Conservation (phyloP, 1,284 basidiomycete genomes). For the Phlebopus sp. region DNA sequence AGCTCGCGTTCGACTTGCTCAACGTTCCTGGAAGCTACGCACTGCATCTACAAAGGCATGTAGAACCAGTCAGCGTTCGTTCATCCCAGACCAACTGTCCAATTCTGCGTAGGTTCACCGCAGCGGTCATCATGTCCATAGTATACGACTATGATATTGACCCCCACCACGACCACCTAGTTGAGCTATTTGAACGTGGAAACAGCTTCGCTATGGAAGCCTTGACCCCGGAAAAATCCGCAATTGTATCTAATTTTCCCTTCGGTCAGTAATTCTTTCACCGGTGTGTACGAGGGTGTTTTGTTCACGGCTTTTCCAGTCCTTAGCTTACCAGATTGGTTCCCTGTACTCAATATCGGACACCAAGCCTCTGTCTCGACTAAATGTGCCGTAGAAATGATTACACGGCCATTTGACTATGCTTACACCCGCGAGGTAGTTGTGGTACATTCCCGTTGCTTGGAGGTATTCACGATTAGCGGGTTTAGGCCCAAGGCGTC, state of each 20-base stretch:
- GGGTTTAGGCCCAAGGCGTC: conserved; percentile 11
- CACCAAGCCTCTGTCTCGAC: conserved; percentile 17
- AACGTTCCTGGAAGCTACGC: conserved; percentile 13
- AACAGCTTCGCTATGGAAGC: conserved; percentile 9
- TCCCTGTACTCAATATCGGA: conserved; percentile 18
- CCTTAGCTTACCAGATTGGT: conserved; percentile 24
- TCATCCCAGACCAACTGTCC: neutral
- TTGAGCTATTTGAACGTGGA: conserved; percentile 19
- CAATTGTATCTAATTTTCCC: conserved; percentile 18
- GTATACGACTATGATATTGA: conserved; percentile 26
- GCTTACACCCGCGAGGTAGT: conserved; percentile 16
- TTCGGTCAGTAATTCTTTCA: conserved; percentile 13
- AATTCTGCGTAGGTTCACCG: conserved; percentile 16
- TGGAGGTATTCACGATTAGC: neutral
- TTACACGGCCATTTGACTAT: conserved; percentile 20
- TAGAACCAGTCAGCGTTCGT: neutral
- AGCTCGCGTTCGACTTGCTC: conserved; percentile 20
- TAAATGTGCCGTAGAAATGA: conserved; percentile 15
- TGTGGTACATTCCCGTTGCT: neutral
- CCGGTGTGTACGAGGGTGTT: neutral
- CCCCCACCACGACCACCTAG: conserved; percentile 15
- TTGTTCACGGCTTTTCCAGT: conserved; percentile 11
- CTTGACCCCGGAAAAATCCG: conserved; percentile 21
- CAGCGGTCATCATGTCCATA: conserved; percentile 21
- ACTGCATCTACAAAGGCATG: conserved; percentile 19